Conservation (phyloP, 2,329 filamentous ascomycete genomes). For the Arachnomyces sp. region DNA sequence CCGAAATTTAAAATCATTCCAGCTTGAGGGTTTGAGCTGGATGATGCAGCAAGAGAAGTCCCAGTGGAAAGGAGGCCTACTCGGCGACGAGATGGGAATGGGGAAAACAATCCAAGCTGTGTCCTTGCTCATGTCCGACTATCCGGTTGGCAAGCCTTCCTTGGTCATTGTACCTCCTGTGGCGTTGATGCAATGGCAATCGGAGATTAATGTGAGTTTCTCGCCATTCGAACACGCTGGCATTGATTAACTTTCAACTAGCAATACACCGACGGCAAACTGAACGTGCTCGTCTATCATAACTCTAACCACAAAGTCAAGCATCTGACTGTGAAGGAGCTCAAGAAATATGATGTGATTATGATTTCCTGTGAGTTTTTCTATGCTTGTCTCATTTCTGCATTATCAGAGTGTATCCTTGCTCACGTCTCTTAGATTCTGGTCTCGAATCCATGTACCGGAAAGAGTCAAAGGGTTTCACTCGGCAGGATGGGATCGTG, state of each 20-base stretch:
- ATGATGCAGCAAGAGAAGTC: conserved; percentile 85
- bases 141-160: conserved; percentile 71
- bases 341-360: conserved; percentile 82
- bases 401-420: conserved; percentile 7
- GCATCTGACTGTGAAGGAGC: conserved; percentile 62
- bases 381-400: not conserved
- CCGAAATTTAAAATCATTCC: conserved; percentile 82
- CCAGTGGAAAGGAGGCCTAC: conserved; percentile 76
- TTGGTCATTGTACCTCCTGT: conserved; percentile 88
- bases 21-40: conserved; percentile 89
- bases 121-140: conserved; percentile 96
- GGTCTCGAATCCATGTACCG: conserved; percentile 84
- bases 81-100: conserved; percentile 98
- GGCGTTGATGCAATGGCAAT: conserved; percentile 90
- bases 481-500: conserved; percentile 67
- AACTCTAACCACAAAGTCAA: conserved; percentile 80
- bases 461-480: conserved; percentile 87
- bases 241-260: conserved; percentile 13
- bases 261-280: conserved; percentile 71
- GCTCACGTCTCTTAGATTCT: conserved; percentile 30
- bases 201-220: conserved; percentile 59
- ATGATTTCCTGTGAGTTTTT: conserved; percentile 84
- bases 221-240: not conserved
- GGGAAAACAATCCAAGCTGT: conserved; percentile 98
- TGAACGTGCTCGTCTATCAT: conserved; percentile 88